phyloP scores from a whole-genome alignment of 352 stramenopile species.

The Peronosclerospora sorghi region DNA sequence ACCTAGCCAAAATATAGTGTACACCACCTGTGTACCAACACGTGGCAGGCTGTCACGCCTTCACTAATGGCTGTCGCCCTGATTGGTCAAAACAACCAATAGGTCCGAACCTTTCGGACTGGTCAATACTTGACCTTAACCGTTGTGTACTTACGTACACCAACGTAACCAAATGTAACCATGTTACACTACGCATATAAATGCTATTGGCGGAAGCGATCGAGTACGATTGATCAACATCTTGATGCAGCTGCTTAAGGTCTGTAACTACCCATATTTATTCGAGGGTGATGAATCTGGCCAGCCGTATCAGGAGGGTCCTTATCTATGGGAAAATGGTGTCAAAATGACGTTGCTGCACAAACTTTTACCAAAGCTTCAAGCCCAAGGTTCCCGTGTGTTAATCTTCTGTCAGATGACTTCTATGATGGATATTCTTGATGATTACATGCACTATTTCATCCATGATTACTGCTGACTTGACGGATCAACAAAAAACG shows the following conservation, averaged over 20 bases:
- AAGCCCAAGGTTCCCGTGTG: slow-evolving; percentile 84
- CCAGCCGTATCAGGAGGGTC: slow-evolving; percentile 93
- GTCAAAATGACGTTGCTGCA: slow-evolving; percentile 97
- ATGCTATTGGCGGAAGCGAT: slow-evolving; percentile 94
- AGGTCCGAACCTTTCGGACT: no score
- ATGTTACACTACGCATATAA: slow-evolving; percentile 94
- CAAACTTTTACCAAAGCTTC: slow-evolving; percentile 80
- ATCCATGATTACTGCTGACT: slow-evolving; percentile 77
- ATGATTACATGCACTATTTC: slow-evolving; percentile 96
- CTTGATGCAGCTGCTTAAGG: slow-evolving; percentile 97
- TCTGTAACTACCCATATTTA: slow-evolving; percentile 99
- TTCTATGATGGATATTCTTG: slow-evolving; percentile 98
- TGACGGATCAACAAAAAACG: slow-evolving; percentile 73
- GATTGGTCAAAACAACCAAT: no score
- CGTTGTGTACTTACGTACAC: no score
- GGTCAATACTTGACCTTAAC: no score
- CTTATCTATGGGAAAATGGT: slow-evolving; percentile 97
- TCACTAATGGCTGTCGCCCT: no score
- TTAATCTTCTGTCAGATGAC: slow-evolving; percentile 99
- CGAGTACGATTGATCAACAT: slow-evolving; percentile 94
- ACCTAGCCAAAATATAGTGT: no score
- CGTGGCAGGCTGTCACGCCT: no score
- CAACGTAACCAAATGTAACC: no score
- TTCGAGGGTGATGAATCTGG: slow-evolving; percentile 97
- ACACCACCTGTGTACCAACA: no score